Base-by-base conservation (phyloP, 768 basidiomycete species). In the Phylloporus rhodoxanthus region DNA sequence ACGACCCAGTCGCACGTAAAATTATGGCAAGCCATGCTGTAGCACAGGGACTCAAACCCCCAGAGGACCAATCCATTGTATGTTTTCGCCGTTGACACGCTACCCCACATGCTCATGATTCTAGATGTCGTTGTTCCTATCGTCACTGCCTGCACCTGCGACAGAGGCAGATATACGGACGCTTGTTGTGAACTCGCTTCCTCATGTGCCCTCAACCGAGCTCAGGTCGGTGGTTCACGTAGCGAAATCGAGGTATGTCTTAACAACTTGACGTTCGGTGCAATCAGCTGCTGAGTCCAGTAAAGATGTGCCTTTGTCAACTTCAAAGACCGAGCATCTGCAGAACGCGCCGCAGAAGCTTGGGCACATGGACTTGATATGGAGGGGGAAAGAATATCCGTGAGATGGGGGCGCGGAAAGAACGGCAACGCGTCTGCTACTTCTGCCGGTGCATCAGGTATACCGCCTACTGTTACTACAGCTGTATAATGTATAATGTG, bases 1-100 rank as follows among this genome's bases (percentile, higher is more conserved):
- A 89, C 55, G 96, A 98, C 63, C 92, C 95, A 11, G 95, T 99
- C 4, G 96, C 96, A 9, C 81, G 79, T 53, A 96, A 92, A 70
- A 93, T 98, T 38, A 64, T 99, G 67, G 66, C 78, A 2, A 75
- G 70, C n/a, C 81, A 90, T 66, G 93, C 95, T 0, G 85, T 87
- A 38, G 73, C 63, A 20, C 82, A 87, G 60, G 95, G 94, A 0
- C 72, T 99, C 46, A 83, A 86, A 47, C 85, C 92, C 14, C 96
- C 96, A 50, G 92, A 92, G 53, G 96, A 99, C 65, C 63, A 75
- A 47, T 78, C 81, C 8, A 83, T 99, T 38, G 93, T 94, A 61
- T 56, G 93, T 77, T 23, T 48, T 25, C 9, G 54, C 30, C 26
- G 50, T 40, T 20, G 49, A 37, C 37, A 4, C 17, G n/a, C 8